Percentiles rank a stretch among this genome's conserved stretches.
These are phyloP conservation scores for Petunia axillaris DNA, from an alignment of 257 asterid genomes.

Conservation along the genomic window DNA sequence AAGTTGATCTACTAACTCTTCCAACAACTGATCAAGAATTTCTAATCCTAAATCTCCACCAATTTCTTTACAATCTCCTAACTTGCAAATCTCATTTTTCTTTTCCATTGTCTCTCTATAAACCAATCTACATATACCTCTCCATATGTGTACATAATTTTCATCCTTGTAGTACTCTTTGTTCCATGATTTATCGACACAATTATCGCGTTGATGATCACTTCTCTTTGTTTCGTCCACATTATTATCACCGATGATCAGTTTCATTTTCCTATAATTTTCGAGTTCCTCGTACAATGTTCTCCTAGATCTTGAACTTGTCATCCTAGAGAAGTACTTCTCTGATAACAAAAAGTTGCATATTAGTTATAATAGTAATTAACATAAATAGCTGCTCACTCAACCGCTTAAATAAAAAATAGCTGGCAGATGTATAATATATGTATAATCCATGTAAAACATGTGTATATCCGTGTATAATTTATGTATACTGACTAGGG, in stretches of 20 bases:
- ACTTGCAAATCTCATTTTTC: conserved; percentile 31
- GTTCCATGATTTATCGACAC: conserved; percentile 15
- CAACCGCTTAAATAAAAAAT: no score
- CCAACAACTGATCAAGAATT: conserved; percentile 54
- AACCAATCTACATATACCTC: conserved; percentile 45
- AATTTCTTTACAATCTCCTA: conserved; percentile 42
- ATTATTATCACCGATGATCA: conserved; percentile 11
- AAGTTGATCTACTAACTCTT: conserved; percentile 44
- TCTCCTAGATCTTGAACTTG: conserved; percentile 56
- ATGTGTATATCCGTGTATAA: no score
- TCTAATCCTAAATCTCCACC: conserved; percentile 43
- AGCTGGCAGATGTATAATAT: no score
- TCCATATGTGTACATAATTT: conserved; percentile 37
- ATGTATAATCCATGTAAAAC: no score
- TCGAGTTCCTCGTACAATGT: conserved; percentile 62
- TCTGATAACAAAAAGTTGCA: conserved; percentile 34
- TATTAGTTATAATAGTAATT: not conserved
- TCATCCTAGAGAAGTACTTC: conserved; percentile 43
- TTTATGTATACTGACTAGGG: no score
- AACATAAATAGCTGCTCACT: no score
- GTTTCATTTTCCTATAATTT: conserved; percentile 38
- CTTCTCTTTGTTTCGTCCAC: conserved; percentile 14
- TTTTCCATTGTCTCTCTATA: conserved; percentile 44
- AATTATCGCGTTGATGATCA: not conserved
- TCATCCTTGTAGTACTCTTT: not conserved